These are phyloP conservation scores for Hanseniaspora gamundiae DNA, from an alignment of 1,139 yeast genomes.

Conservation along the genomic window DNA sequence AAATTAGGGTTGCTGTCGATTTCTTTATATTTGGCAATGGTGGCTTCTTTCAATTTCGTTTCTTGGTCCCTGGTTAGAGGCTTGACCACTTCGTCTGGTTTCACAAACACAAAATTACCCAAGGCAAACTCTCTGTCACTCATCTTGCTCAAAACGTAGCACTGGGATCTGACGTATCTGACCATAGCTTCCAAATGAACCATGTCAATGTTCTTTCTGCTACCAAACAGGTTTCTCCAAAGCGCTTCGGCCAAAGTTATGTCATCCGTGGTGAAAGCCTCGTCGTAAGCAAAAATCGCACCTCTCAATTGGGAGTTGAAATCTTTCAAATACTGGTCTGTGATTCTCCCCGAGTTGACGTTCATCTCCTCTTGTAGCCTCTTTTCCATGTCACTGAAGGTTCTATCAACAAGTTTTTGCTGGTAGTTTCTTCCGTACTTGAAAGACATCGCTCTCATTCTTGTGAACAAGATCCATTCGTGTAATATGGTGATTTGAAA, in stretches of 20 bases:
- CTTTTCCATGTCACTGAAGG: constrained; percentile 80
- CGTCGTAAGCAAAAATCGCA: constrained; percentile 81
- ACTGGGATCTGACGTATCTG: constrained; percentile 77
- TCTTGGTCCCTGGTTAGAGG: constrained; percentile 57
- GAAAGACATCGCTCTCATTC: constrained; percentile 94
- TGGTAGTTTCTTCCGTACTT: constrained; percentile 83
- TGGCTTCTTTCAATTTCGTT: constrained; percentile 29
- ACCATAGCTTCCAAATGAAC: constrained; percentile 79
- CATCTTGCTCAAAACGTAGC: constrained; percentile 73
- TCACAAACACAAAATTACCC: constrained; percentile 75
- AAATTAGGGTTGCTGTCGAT: constrained; percentile 29
- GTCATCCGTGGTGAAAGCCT: constrained; percentile 75
- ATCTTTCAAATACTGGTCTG: constrained; percentile 79
- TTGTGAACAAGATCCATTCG: constrained; percentile 83
- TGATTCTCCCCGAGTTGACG: constrained; percentile 70
- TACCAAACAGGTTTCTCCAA: constrained; percentile 87
- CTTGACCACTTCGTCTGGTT: constrained; percentile 72
- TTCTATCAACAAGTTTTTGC: constrained; percentile 80
- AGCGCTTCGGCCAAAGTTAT: constrained; percentile 77
- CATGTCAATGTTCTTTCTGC: constrained; percentile 69
- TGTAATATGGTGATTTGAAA: constrained; percentile 84
- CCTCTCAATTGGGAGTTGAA: constrained; percentile 88
- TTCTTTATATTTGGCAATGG: constrained; percentile 34
- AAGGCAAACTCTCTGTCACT: constrained; percentile 87
- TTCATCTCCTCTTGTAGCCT: constrained; percentile 78